Conservation (phyloP, 2,329 filamentous ascomycete species). For the Penicillium sp. region DNA sequence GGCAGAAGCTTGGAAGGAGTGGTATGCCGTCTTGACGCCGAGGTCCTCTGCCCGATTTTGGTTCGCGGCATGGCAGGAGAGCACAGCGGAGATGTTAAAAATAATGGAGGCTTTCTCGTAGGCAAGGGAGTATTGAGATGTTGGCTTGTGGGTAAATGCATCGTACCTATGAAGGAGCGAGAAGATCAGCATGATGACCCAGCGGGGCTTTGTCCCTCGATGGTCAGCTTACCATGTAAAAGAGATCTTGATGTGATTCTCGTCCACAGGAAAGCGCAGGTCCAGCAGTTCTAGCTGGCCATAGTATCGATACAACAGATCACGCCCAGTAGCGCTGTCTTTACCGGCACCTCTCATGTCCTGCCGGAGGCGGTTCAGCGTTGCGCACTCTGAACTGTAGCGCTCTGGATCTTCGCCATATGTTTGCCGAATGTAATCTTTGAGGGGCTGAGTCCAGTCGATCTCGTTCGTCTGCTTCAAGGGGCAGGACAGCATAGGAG, state of each 20-base stretch:
- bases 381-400: constrained; percentile 91
- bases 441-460: constrained; percentile 90
- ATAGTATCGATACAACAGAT: constrained; percentile 94
- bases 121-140: constrained; percentile 89
- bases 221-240: constrained; percentile 74
- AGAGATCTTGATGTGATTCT: constrained; percentile 97
- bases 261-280: constrained; percentile 90
- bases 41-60: constrained; percentile 89
- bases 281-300: constrained; percentile 93
- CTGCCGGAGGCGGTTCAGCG: constrained; percentile 88
- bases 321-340: constrained; percentile 87
- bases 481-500: constrained; percentile 91
- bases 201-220: too few relatives aligned
- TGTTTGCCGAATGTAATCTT: constrained; percentile 84
- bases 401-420: constrained; percentile 96
- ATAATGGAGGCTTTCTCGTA: constrained; percentile 99
- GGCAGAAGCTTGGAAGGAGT: constrained; percentile 94
- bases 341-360: constrained; percentile 97
- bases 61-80: constrained; percentile 89
- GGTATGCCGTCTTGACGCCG: constrained; percentile 91
- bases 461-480: constrained; percentile 94
- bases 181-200: constrained; percentile 1
- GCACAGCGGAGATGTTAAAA: constrained; percentile 96
- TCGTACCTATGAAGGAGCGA: constrained; percentile 65
- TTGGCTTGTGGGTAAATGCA: constrained; percentile 98